Conservation (phyloP, 495 filamentous ascomycete species). For the Cercophora scortea region DNA sequence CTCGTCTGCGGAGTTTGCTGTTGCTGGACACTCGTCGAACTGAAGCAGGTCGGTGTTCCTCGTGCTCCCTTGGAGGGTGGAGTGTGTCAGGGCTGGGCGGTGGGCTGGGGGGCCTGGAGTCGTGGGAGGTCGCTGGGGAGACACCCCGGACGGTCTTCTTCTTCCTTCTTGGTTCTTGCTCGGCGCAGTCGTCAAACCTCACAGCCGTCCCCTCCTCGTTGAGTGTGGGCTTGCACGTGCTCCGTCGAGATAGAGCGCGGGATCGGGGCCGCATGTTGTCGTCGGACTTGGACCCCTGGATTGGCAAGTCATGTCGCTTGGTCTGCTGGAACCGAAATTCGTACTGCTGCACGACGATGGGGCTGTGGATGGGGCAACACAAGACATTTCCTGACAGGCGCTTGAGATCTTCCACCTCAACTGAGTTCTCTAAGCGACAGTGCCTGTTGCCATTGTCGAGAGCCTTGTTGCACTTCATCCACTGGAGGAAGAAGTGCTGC, state of each 20-base stretch:
- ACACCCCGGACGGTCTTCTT: not conserved
- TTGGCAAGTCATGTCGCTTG: not conserved
- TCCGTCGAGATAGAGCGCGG: not conserved
- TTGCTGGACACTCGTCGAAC: too few relatives aligned
- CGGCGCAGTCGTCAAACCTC: not conserved
- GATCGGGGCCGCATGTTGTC: not conserved
- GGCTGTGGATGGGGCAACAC: constrained; percentile 20
- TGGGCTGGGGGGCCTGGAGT: not conserved
- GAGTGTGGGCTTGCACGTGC: not conserved
- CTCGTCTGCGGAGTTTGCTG: too few relatives aligned
- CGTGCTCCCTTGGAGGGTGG: not conserved
- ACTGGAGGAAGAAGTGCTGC: constrained; percentile 25
- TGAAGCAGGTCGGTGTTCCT: not conserved
- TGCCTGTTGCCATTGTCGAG: constrained; percentile 12
- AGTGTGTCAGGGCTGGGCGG: not conserved
- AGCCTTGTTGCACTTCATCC: constrained; percentile 24
- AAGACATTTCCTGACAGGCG: constrained; percentile 20
- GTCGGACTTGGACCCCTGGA: not conserved
- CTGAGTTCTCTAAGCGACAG: constrained; percentile 15
- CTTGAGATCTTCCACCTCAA: constrained; percentile 12
- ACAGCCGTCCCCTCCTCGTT: not conserved
- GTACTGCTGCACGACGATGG: constrained; percentile 19
- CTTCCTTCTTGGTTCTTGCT: not conserved
- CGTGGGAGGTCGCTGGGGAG: not conserved
- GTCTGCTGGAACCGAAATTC: constrained; percentile 9